phyloP scores from a whole-genome alignment of 176 grass and related monocot species.

The Oryza punctata region DNA sequence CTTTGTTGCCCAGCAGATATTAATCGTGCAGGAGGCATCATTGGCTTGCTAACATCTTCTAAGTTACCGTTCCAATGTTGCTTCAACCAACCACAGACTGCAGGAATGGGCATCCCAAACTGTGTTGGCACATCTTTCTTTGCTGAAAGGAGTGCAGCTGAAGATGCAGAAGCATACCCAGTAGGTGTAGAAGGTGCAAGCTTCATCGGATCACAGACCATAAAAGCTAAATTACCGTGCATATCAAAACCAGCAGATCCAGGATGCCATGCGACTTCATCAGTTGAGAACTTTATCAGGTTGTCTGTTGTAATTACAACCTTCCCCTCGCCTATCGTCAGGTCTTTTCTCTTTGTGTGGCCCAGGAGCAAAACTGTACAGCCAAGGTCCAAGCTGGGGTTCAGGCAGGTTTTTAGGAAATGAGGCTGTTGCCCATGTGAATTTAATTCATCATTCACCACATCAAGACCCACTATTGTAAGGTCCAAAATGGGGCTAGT shows the following conservation, averaged over 20 bases:
- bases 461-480: conserved; percentile 82
- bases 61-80: conserved; percentile 89
- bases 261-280: conserved; percentile 71
- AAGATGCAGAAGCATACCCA: conserved; percentile 66
- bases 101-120: conserved; percentile 84
- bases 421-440: conserved; percentile 62
- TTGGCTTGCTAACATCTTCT: conserved; percentile 86
- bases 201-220: conserved; percentile 96
- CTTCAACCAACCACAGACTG: conserved; percentile 83
- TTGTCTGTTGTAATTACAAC: conserved; percentile 89
- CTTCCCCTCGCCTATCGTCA: conserved; percentile 80
- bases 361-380: conserved; percentile 75
- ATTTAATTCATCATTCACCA: conserved; percentile 46
- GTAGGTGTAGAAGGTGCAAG: conserved; percentile 77
- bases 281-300: conserved; percentile 86
- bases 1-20: conserved; percentile 53
- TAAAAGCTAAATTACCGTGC: conserved; percentile 88
- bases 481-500: conserved; percentile 90
- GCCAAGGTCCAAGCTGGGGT: conserved; percentile 78
- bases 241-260: conserved; percentile 95
- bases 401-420: conserved; percentile 85
- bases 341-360: conserved; percentile 62
- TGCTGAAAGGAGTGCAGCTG: conserved; percentile 52
- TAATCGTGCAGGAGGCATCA: conserved; percentile 61
- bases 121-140: conserved; percentile 69